A percentile compares a stretch with the other conserved stretches of the same genome.
Evolutionary conservation across 371 early-diverging fungal genomes (phyloP).

Genomic region (Mucor mucedo): DNA sequence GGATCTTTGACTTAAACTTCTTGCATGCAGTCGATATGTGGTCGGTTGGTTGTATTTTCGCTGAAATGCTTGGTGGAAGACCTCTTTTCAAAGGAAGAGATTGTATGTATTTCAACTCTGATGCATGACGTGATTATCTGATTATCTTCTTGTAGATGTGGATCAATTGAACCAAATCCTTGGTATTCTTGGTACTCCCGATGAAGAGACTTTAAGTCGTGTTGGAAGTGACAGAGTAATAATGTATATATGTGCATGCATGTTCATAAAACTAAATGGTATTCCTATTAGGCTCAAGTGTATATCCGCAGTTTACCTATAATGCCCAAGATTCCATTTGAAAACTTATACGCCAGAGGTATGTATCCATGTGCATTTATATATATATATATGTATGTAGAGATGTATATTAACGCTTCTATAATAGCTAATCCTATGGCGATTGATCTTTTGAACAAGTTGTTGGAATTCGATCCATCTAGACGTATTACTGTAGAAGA

Average conservation of each 20-base stretch:
- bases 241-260: conserved; percentile 9
- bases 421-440: conserved; percentile 64
- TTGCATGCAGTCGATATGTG: conserved; percentile 86
- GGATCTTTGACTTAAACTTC: no score
- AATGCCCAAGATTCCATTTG: conserved; percentile 90
- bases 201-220: conserved; percentile 87
- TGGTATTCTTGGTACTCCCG: conserved; percentile 96
- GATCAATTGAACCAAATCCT: conserved; percentile 99
- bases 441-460: conserved; percentile 79
- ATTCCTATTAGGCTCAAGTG: conserved; percentile 79
- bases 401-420: no score
- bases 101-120: conserved; percentile 53
- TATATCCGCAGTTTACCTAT: conserved; percentile 91
- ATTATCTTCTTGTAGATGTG: conserved; percentile 62
- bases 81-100: conserved; percentile 91
- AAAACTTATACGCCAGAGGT: conserved; percentile 77
- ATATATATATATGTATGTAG: no score
- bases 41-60: conserved; percentile 98
- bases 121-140: not conserved
- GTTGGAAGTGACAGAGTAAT: conserved; percentile 80
- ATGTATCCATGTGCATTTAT: not conserved
- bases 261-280: not conserved
- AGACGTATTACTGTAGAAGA: conserved; percentile 83
- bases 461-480: conserved; percentile 83
- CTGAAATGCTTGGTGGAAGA: conserved; percentile 92